These are phyloP conservation scores for Alternaria gansuensis DNA, from an alignment of 2,329 filamentous ascomycete species.

Conservation along the genomic window DNA sequence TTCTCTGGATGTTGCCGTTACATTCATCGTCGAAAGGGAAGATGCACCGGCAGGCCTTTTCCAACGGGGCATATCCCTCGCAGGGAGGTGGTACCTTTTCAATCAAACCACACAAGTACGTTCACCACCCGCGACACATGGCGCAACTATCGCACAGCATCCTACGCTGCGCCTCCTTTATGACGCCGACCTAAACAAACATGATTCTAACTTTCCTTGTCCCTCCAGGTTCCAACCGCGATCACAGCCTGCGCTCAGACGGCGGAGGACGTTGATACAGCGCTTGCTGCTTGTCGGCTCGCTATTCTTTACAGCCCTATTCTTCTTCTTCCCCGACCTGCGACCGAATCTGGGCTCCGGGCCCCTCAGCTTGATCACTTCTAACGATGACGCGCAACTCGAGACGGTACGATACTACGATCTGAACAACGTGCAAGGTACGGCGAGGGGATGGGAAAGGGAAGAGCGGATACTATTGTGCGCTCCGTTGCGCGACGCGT, in stretches of 20 bases:
- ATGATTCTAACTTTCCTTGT: slow-evolving; percentile 46
- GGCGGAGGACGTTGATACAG: slow-evolving; percentile 75
- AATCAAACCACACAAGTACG: slow-evolving; percentile 87
- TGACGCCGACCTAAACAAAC: slow-evolving; percentile 28
- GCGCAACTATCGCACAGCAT: slow-evolving; percentile 28
- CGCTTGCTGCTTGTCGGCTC: slow-evolving; percentile 69
- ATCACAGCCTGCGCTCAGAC: slow-evolving; percentile 74
- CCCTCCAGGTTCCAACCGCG: slow-evolving; percentile 81
- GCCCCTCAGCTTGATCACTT: slow-evolving; percentile 74
- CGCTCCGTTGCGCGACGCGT: slow-evolving; percentile 91
- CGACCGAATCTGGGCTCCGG: slow-evolving; percentile 68
- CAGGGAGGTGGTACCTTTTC: slow-evolving; percentile 78
- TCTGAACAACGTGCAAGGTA: slow-evolving; percentile 87
- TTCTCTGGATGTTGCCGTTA: slow-evolving; percentile 66
- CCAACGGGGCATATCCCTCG: slow-evolving; percentile 78
- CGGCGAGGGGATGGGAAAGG: slow-evolving; percentile 91
- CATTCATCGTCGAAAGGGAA: slow-evolving; percentile 67
- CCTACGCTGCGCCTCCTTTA: slow-evolving; percentile 31
- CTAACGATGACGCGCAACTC: slow-evolving; percentile 76
- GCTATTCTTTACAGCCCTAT: slow-evolving; percentile 67
- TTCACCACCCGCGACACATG: slow-evolving; percentile 40
- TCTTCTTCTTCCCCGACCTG: slow-evolving; percentile 80
- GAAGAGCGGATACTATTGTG: slow-evolving; percentile 96
- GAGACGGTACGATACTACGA: slow-evolving; percentile 98
- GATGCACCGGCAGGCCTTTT: slow-evolving; percentile 89